These are phyloP conservation scores for Sclerospora graminicola DNA, from an alignment of 352 stramenopile genomes.

Conservation along the genomic window DNA sequence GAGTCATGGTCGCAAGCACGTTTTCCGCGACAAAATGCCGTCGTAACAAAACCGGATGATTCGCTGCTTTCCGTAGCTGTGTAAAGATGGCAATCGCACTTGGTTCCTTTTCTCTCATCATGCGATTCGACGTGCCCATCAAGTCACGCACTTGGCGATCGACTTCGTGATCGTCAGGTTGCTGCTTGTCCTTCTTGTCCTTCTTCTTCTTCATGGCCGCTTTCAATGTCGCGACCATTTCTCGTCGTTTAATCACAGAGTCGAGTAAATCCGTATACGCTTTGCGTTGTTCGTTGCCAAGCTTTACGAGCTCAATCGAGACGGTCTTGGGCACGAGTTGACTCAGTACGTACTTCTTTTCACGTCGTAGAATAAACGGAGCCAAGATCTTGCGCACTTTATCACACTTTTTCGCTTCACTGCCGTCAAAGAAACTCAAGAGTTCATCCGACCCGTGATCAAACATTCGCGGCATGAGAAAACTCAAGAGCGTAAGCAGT, in stretches of 20 bases:
- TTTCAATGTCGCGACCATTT: constrained; percentile 32
- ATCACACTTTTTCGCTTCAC: constrained; percentile 63
- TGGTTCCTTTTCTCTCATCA: constrained; percentile 8
- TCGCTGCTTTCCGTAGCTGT: constrained; percentile 93
- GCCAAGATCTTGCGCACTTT: constrained; percentile 90
- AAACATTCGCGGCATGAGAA: constrained; percentile 89
- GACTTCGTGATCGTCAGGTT: constrained; percentile 31
- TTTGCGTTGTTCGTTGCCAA: constrained; percentile 59
- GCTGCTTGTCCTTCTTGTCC: constrained; percentile 43
- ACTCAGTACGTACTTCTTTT: constrained; percentile 93
- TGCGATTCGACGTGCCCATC: constrained; percentile 18
- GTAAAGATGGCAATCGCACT: constrained; percentile 87
- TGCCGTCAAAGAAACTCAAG: constrained; percentile 74
- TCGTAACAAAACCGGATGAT: constrained; percentile 93
- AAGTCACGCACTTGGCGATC: constrained; percentile 39
- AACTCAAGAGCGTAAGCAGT: constrained; percentile 84
- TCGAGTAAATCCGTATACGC: constrained; percentile 83
- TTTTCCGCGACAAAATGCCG: constrained; percentile 64
- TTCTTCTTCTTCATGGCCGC: constrained; percentile 33
- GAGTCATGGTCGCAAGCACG: constrained; percentile 74
- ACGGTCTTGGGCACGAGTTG: constrained; percentile 87
- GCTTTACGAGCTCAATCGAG: constrained; percentile 73
- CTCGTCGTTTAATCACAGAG: constrained; percentile 53
- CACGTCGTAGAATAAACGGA: constrained; percentile 94
- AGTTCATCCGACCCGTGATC: constrained; percentile 73